Conservation (phyloP, 2,329 filamentous ascomycete species). For the Zymoseptoria brevis region DNA sequence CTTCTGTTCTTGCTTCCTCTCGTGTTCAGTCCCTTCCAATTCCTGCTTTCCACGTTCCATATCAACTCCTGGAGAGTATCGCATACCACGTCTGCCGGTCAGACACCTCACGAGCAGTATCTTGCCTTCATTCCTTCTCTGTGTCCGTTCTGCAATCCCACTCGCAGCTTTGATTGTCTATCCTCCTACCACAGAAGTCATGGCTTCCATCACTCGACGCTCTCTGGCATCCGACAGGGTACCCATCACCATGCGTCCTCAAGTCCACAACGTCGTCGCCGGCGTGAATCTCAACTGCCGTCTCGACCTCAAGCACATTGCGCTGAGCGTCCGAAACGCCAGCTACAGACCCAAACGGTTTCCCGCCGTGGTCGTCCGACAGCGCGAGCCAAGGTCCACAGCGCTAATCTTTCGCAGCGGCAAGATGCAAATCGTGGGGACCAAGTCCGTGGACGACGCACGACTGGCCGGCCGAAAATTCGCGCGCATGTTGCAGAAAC, state of each 20-base stretch:
- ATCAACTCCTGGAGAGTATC: neutral
- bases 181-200: neutral
- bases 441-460: conserved; percentile 81
- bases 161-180: neutral
- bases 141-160: neutral
- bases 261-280: conserved; percentile 67
- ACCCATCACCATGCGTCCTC: neutral
- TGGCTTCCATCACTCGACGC: neutral
- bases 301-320: conserved; percentile 82
- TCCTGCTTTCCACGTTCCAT: neutral
- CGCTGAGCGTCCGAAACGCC: conserved; percentile 77
- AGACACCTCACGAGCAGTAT: neutral
- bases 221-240: conserved; percentile 2
- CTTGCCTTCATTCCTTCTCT: neutral
- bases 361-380: conserved; percentile 85
- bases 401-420: conserved; percentile 80
- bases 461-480: conserved; percentile 83
- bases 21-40: neutral
- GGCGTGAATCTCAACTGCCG: conserved; percentile 87
- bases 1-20: neutral
- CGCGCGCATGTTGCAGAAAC: conserved; percentile 82
- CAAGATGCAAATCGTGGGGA: conserved; percentile 91
- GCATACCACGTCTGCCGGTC: neutral
- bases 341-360: conserved; percentile 93
- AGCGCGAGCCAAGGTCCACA: conserved; percentile 82